Evolutionary conservation across 1,139 yeast species (phyloP).

Genomic region (Magnusiomyces tetraspermus): DNA sequence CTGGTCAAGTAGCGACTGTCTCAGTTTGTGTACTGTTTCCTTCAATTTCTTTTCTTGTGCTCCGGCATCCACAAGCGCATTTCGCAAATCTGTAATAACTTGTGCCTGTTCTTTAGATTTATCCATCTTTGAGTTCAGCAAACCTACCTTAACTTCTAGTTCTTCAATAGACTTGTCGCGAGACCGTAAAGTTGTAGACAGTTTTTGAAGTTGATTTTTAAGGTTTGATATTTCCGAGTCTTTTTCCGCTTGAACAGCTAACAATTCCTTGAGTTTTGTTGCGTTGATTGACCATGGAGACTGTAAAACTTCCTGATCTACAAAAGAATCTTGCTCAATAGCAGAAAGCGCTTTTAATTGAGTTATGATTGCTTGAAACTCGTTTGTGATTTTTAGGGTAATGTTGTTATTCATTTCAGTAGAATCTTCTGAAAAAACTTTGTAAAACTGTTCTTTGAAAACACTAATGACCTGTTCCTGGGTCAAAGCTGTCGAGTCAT

Average conservation of each 20-base stretch:
- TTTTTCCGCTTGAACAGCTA: conserved; percentile 16
- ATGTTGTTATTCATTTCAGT: conserved; percentile 1
- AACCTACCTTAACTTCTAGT: conserved; percentile 37
- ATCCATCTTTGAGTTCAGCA: conserved; percentile 38
- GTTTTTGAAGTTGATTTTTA: conserved; percentile 20
- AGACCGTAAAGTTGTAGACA: conserved; percentile 23
- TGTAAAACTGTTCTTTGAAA: conserved; percentile 6
- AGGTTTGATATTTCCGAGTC: conserved; percentile 21
- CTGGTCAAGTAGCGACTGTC: conserved; percentile 30
- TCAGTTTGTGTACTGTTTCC: conserved; percentile 19
- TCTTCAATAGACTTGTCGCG: conserved; percentile 38
- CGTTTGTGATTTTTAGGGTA: conserved; percentile 4
- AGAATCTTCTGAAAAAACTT: background rate
- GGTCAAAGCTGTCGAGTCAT: background rate
- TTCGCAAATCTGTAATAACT: conserved; percentile 28
- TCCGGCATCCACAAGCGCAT: conserved; percentile 24
- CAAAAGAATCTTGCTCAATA: background rate
- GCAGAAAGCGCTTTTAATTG: background rate
- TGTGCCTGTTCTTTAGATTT: conserved; percentile 32
- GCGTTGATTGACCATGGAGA: conserved; percentile 23
- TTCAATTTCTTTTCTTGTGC: conserved; percentile 23
- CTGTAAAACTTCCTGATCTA: conserved; percentile 6
- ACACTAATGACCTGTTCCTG: conserved; percentile 5
- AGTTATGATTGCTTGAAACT: conserved; percentile 3
- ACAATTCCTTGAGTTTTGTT: conserved; percentile 15